These are phyloP conservation scores for Solanum microdontum DNA, from an alignment of 257 asterid species.

Conservation along the genomic window DNA sequence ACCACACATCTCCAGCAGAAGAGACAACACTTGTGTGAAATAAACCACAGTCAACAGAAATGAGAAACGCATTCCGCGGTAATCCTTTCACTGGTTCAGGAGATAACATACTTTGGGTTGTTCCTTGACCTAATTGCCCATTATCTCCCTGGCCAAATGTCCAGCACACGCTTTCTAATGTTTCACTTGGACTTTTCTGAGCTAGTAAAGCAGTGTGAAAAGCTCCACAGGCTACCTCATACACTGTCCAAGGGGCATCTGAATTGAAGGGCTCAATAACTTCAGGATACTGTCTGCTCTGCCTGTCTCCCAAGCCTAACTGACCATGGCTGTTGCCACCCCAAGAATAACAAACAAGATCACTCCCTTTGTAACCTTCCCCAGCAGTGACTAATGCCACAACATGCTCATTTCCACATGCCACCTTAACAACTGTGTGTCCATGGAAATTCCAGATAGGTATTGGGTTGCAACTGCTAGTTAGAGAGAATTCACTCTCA, in stretches of 20 bases:
- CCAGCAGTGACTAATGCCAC: slow-evolving; percentile 70
- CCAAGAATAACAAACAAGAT: slow-evolving; percentile 77
- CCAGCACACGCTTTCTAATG: slow-evolving; percentile 64
- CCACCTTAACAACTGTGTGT: slow-evolving; percentile 74
- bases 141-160: slow-evolving; percentile 86
- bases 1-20: slow-evolving; percentile 80
- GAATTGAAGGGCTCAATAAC: slow-evolving; percentile 35
- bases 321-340: slow-evolving; percentile 82
- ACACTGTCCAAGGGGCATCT: slow-evolving; percentile 57
- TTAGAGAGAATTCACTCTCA: slow-evolving; percentile 34
- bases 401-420: slow-evolving; percentile 86
- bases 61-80: slow-evolving; percentile 38
- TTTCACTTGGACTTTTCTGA: slow-evolving; percentile 31
- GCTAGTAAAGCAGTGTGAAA: slow-evolving; percentile 71
- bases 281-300: slow-evolving; percentile 49
- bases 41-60: slow-evolving; percentile 74
- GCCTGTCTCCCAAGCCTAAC: slow-evolving; percentile 75
- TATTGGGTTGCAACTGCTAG: slow-evolving; percentile 38
- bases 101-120: slow-evolving; percentile 32
- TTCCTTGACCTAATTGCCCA: slow-evolving; percentile 95
- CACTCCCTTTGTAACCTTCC: slow-evolving; percentile 43
- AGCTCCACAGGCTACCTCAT: slow-evolving; percentile 77
- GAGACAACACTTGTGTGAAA: slow-evolving; percentile 78
- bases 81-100: slow-evolving; percentile 52
- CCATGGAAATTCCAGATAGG: slow-evolving; percentile 81